Evolutionary conservation across 75 land plant genomes (phyloP).

Genomic region (Cupressus sempervirens): DNA sequence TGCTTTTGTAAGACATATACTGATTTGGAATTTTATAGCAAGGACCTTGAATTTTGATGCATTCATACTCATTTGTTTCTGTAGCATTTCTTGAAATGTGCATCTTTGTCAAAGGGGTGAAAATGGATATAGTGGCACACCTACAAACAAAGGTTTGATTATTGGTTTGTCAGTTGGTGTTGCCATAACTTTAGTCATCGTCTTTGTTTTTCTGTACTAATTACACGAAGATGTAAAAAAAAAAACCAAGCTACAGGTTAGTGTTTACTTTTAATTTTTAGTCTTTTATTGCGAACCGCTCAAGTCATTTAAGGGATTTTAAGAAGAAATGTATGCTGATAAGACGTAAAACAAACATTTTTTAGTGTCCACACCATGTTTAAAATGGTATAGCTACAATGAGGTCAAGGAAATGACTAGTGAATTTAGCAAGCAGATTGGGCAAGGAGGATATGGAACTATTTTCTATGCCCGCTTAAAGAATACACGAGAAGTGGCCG

Average conservation of each 20-base stretch:
- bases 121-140: not conserved
- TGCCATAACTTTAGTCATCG: not conserved
- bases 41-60: no score
- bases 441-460: slow-evolving; percentile 47
- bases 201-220: not conserved
- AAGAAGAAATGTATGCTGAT: no score
- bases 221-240: not conserved
- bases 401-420: slow-evolving; percentile 36
- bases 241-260: no score
- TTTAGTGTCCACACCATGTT: not conserved
- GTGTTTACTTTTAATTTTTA: no score
- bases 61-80: no score
- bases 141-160: not conserved
- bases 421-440: slow-evolving; percentile 27
- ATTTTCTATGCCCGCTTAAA: no score
- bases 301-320: no score
- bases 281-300: no score
- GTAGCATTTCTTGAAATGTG: not conserved
- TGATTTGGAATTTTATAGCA: no score
- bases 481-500: no score
- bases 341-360: no score
- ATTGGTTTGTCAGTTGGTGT: not conserved
- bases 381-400: slow-evolving; percentile 12
- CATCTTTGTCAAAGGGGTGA: not conserved
- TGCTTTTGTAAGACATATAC: no score